A percentile compares a stretch with the other conserved stretches of the same genome.
phyloP scores from a whole-genome alignment of 2,329 filamentous ascomycete genomes.

The Trichoderma koningii region DNA sequence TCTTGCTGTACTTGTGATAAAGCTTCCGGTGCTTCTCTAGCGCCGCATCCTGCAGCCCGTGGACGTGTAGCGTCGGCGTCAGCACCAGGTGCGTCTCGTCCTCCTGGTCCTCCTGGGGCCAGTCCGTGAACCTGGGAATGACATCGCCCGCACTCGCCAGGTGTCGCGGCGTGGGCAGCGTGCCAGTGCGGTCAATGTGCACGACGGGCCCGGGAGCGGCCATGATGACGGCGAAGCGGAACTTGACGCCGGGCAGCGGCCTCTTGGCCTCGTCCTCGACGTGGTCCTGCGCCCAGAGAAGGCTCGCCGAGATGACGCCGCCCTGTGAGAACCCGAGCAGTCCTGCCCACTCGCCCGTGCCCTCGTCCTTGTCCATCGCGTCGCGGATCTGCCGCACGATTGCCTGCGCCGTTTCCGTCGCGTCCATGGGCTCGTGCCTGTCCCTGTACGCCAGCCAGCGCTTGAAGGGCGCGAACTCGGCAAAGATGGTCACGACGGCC shows the following conservation, averaged over 20 bases:
- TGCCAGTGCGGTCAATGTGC: conserved; percentile 39
- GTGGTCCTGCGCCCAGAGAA: conserved; percentile 63
- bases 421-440: conserved; percentile 54
- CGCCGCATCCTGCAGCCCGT: conserved; percentile 61
- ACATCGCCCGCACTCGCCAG: conserved; percentile 33
- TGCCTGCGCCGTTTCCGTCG: conserved; percentile 41
- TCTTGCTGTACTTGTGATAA: conserved; percentile 60
- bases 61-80: conserved; percentile 43
- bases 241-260: conserved; percentile 31
- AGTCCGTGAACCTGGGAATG: conserved; percentile 35
- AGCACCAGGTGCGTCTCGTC: conserved; percentile 38
- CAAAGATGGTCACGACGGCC: conserved; percentile 66
- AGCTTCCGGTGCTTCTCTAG: conserved; percentile 55
- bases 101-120: conserved; percentile 48
- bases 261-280: conserved; percentile 26
- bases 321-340: conserved; percentile 69
- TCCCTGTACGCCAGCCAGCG: conserved; percentile 64
- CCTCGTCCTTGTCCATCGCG: conserved; percentile 58
- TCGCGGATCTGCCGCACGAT: conserved; percentile 44
- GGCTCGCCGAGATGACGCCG: conserved; percentile 60
- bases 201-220: conserved; percentile 40
- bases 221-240: conserved; percentile 43
- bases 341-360: conserved; percentile 59
- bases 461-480: conserved; percentile 65
- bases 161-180: conserved; percentile 55